Evolutionary conservation across 164 flowering plant species (phyloP).

Genomic region (Pachysandra terminalis): DNA sequence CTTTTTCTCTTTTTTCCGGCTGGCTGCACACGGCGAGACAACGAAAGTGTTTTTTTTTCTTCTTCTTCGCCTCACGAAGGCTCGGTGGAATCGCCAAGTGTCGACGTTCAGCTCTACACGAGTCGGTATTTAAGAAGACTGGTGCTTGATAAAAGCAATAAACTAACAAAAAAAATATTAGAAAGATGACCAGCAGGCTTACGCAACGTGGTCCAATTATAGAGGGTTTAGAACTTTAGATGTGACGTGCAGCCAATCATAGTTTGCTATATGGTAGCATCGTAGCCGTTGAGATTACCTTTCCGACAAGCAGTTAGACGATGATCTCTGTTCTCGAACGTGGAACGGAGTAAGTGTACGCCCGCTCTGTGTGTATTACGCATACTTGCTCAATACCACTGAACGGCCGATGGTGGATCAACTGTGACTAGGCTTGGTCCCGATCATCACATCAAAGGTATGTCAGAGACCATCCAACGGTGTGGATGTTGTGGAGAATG

Average conservation of each 20-base stretch:
- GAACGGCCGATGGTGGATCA: no score
- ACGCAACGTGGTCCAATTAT: conserved; percentile 13
- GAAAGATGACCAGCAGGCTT: background rate
- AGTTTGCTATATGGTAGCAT: background rate
- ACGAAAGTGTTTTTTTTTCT: background rate
- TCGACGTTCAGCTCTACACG: conserved; percentile 1
- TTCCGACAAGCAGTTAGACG: conserved; percentile 2
- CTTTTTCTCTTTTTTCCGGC: background rate
- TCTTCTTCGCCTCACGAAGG: background rate
- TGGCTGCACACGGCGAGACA: background rate
- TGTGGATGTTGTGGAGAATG: no score
- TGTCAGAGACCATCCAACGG: no score
- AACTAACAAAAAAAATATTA: background rate
- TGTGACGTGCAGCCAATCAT: conserved; percentile 7
- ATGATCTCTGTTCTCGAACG: no score
- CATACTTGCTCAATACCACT: no score
- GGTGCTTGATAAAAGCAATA: background rate
- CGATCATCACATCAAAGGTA: no score
- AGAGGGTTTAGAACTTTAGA: background rate
- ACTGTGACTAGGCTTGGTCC: no score
- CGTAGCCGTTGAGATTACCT: background rate
- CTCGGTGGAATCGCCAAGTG: conserved; percentile 14
- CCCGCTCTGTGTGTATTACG: no score
- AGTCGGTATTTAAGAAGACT: conserved; percentile 1
- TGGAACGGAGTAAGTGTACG: no score